Conservation (phyloP, 495 filamentous ascomycete genomes). For the Tuber borchii region DNA sequence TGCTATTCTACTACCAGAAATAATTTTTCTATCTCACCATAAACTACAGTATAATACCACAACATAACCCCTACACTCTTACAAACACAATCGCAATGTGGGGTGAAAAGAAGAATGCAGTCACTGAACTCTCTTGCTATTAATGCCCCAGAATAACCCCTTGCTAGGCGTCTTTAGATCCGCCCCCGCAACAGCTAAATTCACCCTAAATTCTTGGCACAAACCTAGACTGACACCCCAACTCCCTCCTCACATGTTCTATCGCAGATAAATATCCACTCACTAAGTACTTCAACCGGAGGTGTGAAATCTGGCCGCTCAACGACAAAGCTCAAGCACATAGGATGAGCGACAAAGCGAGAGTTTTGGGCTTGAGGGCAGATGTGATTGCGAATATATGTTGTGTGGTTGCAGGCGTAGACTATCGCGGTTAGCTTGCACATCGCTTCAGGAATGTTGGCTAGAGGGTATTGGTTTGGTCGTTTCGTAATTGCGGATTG, state of each 20-base stretch:
- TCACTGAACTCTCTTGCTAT: neutral
- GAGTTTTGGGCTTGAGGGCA: neutral
- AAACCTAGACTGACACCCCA: neutral
- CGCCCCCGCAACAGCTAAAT: neutral
- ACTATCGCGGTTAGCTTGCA: neutral
- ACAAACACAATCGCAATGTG: neutral
- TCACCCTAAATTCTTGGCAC: neutral
- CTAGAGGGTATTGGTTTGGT: neutral
- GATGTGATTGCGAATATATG: neutral
- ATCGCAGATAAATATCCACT: neutral
- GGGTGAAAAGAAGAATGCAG: neutral
- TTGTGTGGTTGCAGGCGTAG: neutral
- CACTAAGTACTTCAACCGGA: neutral
- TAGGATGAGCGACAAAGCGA: neutral
- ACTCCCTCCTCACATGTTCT: neutral
- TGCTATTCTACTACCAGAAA: too few relatives aligned
- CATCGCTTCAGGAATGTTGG: neutral
- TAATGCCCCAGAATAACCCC: too few relatives aligned
- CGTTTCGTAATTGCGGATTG: neutral
- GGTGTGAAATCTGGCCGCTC: neutral
- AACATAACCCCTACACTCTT: neutral
- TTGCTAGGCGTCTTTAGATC: fast-evolving
- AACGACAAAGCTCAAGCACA: neutral
- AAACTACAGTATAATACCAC: neutral
- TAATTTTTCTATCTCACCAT: too few relatives aligned